Conservation (phyloP, 805 yeast species). For the Komagataella ulmi region DNA sequence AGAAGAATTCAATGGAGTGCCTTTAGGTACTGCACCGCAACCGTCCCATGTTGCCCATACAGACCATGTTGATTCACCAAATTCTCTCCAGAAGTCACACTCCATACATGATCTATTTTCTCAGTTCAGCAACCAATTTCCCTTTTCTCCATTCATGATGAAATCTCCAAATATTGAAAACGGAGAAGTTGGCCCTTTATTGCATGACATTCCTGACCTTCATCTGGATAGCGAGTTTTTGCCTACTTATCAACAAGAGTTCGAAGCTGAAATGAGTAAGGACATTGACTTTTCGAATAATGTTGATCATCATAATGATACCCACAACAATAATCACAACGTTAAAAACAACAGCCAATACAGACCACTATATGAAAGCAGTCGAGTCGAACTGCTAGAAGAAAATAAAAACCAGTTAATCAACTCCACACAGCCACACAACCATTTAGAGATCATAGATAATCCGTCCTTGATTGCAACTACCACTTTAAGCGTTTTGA, state of each 20-base stretch:
- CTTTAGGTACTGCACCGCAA: neutral
- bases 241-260: neutral
- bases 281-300: neutral
- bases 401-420: neutral
- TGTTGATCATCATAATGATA: neutral
- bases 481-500: conserved; percentile 14
- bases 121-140: neutral
- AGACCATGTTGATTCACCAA: neutral
- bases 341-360: neutral
- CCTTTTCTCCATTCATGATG: neutral
- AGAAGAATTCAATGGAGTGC: neutral
- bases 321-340: neutral
- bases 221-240: neutral
- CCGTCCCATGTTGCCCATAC: neutral
- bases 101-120: neutral
- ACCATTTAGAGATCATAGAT: neutral
- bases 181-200: neutral
- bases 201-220: neutral
- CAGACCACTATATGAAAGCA: neutral
- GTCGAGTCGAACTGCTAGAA: neutral
- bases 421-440: neutral
- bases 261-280: neutral
- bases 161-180: neutral
- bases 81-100: neutral
- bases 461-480: conserved; percentile 16